Conservation (phyloP, 352 stramenopile species). For the Phytophthora boehmeriae region DNA sequence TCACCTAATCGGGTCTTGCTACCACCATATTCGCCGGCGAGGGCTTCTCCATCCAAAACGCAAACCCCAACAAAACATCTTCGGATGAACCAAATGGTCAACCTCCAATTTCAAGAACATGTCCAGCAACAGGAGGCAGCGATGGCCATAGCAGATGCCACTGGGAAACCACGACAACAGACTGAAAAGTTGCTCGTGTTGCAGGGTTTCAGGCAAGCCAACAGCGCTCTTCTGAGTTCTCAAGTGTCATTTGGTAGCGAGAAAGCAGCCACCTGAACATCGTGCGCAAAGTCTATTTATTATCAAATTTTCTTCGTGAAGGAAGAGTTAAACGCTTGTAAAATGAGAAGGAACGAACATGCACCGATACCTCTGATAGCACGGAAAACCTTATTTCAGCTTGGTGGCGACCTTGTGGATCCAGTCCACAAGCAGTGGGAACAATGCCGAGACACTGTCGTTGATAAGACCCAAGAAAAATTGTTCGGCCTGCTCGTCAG, state of each 20-base stretch:
- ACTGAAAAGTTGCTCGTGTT: constrained; percentile 43
- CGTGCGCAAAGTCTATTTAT: constrained; percentile 14
- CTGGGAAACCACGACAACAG: constrained; percentile 12
- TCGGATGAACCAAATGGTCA: constrained; percentile 46
- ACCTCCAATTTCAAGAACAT: constrained; percentile 49
- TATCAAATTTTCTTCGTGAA: constrained; percentile 17
- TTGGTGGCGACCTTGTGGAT: constrained; percentile 86
- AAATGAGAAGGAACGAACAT: constrained; percentile 2
- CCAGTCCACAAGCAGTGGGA: constrained; percentile 87
- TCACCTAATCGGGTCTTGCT: constrained; percentile 23
- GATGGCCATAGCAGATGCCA: constrained; percentile 19
- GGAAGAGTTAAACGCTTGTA: constrained; percentile 8
- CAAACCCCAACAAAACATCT: constrained; percentile 17
- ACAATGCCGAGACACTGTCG: constrained; percentile 94
- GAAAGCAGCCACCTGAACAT: constrained; percentile 19
- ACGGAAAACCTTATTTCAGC: constrained; percentile 44
- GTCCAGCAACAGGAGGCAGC: constrained; percentile 30
- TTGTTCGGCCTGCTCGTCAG: constrained; percentile 96
- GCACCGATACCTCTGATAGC: too few species aligned
- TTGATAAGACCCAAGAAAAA: constrained; percentile 97
- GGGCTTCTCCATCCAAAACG: constrained; percentile 8
- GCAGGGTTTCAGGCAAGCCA: constrained; percentile 55
- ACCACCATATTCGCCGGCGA: constrained; percentile 24
- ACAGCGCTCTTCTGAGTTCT: constrained; percentile 41
- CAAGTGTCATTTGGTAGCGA: constrained; percentile 38